Evolutionary conservation across 1,284 basidiomycete species (phyloP).

Genomic region (Cryptococcus wingfieldii): DNA sequence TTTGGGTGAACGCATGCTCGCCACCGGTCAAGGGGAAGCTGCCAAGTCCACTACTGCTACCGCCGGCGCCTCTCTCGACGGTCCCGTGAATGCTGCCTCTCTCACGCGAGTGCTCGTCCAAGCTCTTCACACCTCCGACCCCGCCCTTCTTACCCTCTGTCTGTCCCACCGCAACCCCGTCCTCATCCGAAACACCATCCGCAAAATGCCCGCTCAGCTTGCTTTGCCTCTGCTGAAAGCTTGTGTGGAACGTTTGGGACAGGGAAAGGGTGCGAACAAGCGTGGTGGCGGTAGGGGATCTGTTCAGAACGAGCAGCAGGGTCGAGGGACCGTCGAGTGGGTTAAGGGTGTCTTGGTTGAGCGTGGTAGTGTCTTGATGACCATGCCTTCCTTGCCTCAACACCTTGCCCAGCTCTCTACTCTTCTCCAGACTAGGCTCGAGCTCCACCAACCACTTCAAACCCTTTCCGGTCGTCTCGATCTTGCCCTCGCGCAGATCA

Average conservation of each 20-base stretch:
- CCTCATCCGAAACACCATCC: slow-evolving; percentile 83
- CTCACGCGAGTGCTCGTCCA: slow-evolving; percentile 93
- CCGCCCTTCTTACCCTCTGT: slow-evolving; percentile 81
- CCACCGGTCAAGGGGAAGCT: slow-evolving; percentile 51
- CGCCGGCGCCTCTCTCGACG: slow-evolving; percentile 23
- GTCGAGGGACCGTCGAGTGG: slow-evolving; percentile 81
- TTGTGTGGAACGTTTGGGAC: slow-evolving; percentile 82
- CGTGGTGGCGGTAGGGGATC: slow-evolving; percentile 63
- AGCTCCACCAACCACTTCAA: slow-evolving; percentile 78
- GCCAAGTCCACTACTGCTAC: slow-evolving; percentile 25
- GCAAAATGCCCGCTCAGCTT: slow-evolving; percentile 80
- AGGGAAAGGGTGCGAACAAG: slow-evolving; percentile 66
- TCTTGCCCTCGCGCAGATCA: slow-evolving; percentile 88
- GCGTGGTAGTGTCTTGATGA: slow-evolving; percentile 91
- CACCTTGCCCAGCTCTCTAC: slow-evolving; percentile 79
- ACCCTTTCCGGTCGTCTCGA: slow-evolving; percentile 85
- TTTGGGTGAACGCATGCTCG: slow-evolving; percentile 78
- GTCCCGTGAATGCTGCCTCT: slow-evolving; percentile 72
- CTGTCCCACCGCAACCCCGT: slow-evolving; percentile 73
- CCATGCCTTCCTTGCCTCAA: slow-evolving; percentile 50
- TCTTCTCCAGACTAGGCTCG: slow-evolving; percentile 72
- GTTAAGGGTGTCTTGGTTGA: slow-evolving; percentile 78
- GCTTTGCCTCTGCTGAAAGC: slow-evolving; percentile 82
- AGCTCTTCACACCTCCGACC: slow-evolving; percentile 92
- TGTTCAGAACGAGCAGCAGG: slow-evolving; percentile 78